Conservation (phyloP, 257 asterid species). For the Solanum sejunctum region DNA sequence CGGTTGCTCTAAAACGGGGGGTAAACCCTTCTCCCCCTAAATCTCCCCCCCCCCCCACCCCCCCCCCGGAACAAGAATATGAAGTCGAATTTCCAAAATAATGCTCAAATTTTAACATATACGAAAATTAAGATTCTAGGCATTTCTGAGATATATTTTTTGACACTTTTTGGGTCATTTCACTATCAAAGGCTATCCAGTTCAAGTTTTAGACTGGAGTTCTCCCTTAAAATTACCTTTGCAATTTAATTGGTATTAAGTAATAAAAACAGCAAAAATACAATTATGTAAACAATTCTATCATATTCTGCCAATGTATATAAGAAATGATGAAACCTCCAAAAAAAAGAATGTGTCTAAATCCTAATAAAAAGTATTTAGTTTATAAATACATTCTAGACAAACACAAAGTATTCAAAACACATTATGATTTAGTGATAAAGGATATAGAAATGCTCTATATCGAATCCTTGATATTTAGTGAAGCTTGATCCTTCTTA, state of each 20-base stretch:
- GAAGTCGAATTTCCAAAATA: too few species aligned
- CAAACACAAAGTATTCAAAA: background rate
- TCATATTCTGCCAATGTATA: background rate
- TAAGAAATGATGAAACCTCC: background rate
- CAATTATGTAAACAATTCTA: background rate
- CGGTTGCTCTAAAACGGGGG: too few species aligned
- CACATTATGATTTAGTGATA: background rate
- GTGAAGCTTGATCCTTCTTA: background rate
- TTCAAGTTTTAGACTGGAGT: background rate
- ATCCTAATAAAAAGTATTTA: background rate
- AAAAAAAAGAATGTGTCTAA: background rate
- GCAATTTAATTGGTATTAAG: background rate
- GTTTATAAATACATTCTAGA: background rate
- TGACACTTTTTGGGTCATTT: too few species aligned
- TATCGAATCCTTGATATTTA: background rate
- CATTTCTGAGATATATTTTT: too few species aligned
- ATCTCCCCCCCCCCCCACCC: accelerated
- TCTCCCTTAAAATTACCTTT: background rate
- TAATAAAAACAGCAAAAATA: background rate
- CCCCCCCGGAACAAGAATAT: too few species aligned
- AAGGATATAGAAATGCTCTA: background rate
- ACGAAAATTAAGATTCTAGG: too few species aligned
- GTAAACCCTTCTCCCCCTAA: too few species aligned
- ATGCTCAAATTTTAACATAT: too few species aligned
- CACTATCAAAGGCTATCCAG: background rate